Conservation (phyloP, 2,329 filamentous ascomycete genomes). For the Monosporascus sp. region DNA sequence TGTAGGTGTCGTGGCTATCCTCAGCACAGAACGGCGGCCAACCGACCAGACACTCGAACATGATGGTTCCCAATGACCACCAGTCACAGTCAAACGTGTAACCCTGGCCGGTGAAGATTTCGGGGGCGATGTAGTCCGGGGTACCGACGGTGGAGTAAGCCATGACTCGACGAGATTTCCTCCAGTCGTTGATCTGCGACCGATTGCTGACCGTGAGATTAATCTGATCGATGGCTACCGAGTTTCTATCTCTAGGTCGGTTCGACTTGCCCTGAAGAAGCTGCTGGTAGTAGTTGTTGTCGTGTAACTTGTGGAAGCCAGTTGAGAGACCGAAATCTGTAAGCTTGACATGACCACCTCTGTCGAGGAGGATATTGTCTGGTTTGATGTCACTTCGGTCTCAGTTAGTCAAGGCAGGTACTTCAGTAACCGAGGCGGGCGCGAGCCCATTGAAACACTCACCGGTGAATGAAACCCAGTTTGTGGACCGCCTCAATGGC, state of each 20-base stretch:
- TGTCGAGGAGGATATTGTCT: conserved; percentile 94
- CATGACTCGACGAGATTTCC: conserved; percentile 90
- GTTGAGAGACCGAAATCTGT: conserved; percentile 98
- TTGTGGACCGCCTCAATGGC: conserved; percentile 99
- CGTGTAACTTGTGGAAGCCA: conserved; percentile 95
- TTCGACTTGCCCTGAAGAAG: conserved; percentile 77
- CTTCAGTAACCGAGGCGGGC: background rate
- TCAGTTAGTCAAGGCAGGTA: background rate
- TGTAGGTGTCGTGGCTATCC: conserved; percentile 94
- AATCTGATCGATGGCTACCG: conserved; percentile 95
- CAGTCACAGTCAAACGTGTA: conserved; percentile 98
- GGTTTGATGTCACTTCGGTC: conserved; percentile 86
- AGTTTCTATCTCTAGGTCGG: conserved; percentile 77
- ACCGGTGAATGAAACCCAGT: conserved; percentile 97
- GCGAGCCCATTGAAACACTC: conserved; percentile 29
- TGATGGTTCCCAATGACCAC: conserved; percentile 98
- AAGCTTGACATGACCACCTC: conserved; percentile 94
- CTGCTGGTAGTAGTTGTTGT: conserved; percentile 97
- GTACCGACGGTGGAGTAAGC: conserved; percentile 98
- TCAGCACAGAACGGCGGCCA: conserved; percentile 99
- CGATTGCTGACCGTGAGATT: conserved; percentile 97
- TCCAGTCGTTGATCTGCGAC: conserved; percentile 97
- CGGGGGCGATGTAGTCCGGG: conserved; percentile 96
- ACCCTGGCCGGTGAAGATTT: conserved; percentile 94
- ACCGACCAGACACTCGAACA: conserved; percentile 98